Evolutionary conservation across 2,329 filamentous ascomycete species (phyloP).

Genomic region (Aspergillus thermomutatus): DNA sequence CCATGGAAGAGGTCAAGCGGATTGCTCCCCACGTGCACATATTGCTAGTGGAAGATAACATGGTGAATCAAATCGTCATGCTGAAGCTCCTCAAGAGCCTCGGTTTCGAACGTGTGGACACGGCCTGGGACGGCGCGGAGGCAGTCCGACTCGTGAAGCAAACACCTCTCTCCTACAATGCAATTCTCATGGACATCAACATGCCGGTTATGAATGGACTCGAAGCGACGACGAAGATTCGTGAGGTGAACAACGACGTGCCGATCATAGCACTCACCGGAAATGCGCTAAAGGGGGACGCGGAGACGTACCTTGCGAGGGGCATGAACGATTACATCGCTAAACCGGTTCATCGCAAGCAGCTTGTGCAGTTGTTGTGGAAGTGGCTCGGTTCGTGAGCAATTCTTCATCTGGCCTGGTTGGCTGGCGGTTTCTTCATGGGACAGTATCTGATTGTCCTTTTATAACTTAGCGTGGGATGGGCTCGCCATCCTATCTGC

Average conservation of each 20-base stretch:
- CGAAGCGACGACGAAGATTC: constrained; percentile 43
- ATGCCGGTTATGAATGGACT: constrained; percentile 49
- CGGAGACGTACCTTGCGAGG: constrained; percentile 50
- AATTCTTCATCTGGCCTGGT: not conserved
- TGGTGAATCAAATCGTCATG: constrained; percentile 43
- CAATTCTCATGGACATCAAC: constrained; percentile 47
- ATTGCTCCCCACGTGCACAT: constrained; percentile 42
- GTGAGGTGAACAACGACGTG: constrained; percentile 34
- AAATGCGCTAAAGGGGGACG: constrained; percentile 55
- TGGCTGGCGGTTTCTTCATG: not conserved
- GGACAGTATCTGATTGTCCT: not conserved
- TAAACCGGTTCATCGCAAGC: constrained; percentile 53
- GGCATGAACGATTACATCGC: constrained; percentile 57
- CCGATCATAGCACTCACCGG: constrained; percentile 57
- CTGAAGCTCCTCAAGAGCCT: constrained; percentile 36
- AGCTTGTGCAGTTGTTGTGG: constrained; percentile 44
- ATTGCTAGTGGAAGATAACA: constrained; percentile 43
- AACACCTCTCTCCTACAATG: constrained; percentile 42
- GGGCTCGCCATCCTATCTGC: not conserved
- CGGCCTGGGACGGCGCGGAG: constrained; percentile 44
- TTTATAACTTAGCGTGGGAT: not conserved
- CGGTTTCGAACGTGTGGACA: constrained; percentile 41
- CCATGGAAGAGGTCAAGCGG: constrained; percentile 30
- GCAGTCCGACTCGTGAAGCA: constrained; percentile 43
- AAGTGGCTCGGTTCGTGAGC: constrained; percentile 32